Conservation (phyloP, 2,329 filamentous ascomycete species). For the Aureobasidium sp. region DNA sequence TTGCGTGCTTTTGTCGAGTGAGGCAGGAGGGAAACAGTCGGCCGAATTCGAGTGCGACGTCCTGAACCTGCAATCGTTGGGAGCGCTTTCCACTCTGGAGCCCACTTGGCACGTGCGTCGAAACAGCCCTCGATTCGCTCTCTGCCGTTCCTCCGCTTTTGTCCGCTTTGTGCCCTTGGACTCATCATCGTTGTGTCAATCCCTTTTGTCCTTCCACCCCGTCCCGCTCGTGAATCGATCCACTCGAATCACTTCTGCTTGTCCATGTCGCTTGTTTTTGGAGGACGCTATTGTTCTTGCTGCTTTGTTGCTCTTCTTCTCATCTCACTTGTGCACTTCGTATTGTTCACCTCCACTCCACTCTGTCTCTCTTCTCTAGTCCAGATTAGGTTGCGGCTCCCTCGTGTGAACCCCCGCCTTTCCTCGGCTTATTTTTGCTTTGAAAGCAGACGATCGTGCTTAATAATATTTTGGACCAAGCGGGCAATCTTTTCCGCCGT, state of each 20-base stretch:
- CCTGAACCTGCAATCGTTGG: constrained; percentile 3
- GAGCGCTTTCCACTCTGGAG: neutral
- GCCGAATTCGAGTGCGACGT: constrained; percentile 7
- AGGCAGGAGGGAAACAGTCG: neutral
- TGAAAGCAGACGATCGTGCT: neutral
- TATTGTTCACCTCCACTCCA: neutral
- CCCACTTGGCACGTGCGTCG: neutral
- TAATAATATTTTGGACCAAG: constrained; percentile 12
- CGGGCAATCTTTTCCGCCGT: neutral
- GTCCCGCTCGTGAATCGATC: neutral
- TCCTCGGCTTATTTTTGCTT: constrained; percentile 4
- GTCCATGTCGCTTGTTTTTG: neutral
- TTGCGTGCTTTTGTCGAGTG: constrained; percentile 1
- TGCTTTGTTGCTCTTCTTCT: neutral
- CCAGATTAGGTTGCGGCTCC: constrained; percentile 1
- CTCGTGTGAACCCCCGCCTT: neutral
- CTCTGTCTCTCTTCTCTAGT: neutral
- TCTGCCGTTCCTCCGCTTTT: neutral
- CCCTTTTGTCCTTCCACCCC: neutral
- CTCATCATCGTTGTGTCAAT: constrained; percentile 11
- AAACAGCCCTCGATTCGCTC: constrained; percentile 8
- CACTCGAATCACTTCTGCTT: neutral
- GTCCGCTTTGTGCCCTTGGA: constrained; percentile 10
- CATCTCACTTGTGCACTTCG: neutral
- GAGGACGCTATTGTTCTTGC: neutral